Percentiles rank a stretch among this genome's conserved stretches.
These are phyloP conservation scores for Cicer arietinum DNA, from an alignment of 306 rosid species.

Conservation along the genomic window DNA sequence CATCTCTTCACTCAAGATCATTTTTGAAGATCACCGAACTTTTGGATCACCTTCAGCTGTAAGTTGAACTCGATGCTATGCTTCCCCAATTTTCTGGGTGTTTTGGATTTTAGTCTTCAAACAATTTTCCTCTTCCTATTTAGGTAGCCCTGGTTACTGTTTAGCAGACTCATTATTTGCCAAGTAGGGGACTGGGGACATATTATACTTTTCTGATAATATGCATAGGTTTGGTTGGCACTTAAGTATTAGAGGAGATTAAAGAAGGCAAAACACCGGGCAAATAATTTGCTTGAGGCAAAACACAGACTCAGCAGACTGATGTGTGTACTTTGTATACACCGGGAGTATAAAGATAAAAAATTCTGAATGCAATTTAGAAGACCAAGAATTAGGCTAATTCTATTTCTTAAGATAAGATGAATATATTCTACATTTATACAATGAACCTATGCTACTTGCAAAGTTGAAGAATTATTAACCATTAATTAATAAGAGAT, in stretches of 20 bases:
- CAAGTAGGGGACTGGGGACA: slow-evolving; percentile 2
- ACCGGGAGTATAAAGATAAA: slow-evolving; percentile 5
- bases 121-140: slow-evolving; percentile 4
- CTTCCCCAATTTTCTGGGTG: slow-evolving; percentile 23
- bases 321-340: not conserved
- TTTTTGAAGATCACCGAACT: slow-evolving; percentile 92
- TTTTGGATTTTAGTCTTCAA: slow-evolving; percentile 19
- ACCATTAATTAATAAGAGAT: not conserved
- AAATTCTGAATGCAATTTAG: not conserved
- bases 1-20: slow-evolving; percentile 76
- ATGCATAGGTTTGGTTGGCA: slow-evolving; percentile 16
- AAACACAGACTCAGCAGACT: not conserved
- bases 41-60: slow-evolving; percentile 90
- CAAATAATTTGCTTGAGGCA: slow-evolving; percentile 4
- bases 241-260: not conserved
- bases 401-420: slow-evolving; percentile 16
- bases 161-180: slow-evolving; percentile 32
- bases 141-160: slow-evolving; percentile 23
- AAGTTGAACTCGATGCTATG: slow-evolving; percentile 53
- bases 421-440: not conserved
- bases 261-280: not conserved
- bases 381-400: not conserved
- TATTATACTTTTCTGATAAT: slow-evolving; percentile 30
- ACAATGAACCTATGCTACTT: not conserved
- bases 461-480: not conserved